These are phyloP conservation scores for Crithidia mellificae DNA, from an alignment of 208 protist species.

Conservation along the genomic window DNA sequence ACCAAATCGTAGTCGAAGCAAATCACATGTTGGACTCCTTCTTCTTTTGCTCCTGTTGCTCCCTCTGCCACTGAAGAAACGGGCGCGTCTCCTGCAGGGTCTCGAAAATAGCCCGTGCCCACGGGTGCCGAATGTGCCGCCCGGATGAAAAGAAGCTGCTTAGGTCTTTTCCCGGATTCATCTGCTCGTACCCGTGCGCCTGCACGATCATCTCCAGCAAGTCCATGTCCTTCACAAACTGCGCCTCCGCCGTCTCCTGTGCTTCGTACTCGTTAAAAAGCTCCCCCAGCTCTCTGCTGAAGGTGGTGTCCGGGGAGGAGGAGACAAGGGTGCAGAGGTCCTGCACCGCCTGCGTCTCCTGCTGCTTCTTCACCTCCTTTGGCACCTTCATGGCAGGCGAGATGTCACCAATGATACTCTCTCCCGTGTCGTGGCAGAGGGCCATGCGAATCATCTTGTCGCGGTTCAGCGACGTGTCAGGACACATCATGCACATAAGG, in stretches of 20 bases:
- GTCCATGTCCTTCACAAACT: slow-evolving; percentile 93
- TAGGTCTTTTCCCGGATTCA: slow-evolving; percentile 71
- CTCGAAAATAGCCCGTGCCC: slow-evolving; percentile 74
- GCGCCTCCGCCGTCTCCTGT: slow-evolving; percentile 74
- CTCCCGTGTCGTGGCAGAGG: slow-evolving; percentile 86
- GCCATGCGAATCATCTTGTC: slow-evolving; percentile 85
- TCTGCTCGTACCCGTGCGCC: slow-evolving; percentile 83
- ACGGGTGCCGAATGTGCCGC: slow-evolving; percentile 74
- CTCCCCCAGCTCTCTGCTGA: slow-evolving; percentile 58
- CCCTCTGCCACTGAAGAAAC: slow-evolving; percentile 15
- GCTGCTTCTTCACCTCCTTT: slow-evolving; percentile 76
- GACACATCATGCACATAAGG: slow-evolving; percentile 92
- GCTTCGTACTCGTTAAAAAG: slow-evolving; percentile 91
- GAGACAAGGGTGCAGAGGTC: slow-evolving; percentile 49
- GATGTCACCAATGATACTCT: slow-evolving; percentile 91
- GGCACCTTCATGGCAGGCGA: slow-evolving; percentile 82
- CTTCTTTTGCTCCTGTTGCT: slow-evolving; percentile 11
- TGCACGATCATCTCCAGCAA: slow-evolving; percentile 93
- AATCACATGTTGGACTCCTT: slow-evolving; percentile 11
- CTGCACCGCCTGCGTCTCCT: slow-evolving; percentile 68
- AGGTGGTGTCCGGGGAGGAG: slow-evolving; percentile 30
- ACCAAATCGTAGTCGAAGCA: not conserved
- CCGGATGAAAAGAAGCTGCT: slow-evolving; percentile 77
- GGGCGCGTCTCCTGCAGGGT: slow-evolving; percentile 51
- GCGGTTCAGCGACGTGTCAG: slow-evolving; percentile 69